Conservation (phyloP, 2,329 filamentous ascomycete species). For the Epichloe baconii region DNA sequence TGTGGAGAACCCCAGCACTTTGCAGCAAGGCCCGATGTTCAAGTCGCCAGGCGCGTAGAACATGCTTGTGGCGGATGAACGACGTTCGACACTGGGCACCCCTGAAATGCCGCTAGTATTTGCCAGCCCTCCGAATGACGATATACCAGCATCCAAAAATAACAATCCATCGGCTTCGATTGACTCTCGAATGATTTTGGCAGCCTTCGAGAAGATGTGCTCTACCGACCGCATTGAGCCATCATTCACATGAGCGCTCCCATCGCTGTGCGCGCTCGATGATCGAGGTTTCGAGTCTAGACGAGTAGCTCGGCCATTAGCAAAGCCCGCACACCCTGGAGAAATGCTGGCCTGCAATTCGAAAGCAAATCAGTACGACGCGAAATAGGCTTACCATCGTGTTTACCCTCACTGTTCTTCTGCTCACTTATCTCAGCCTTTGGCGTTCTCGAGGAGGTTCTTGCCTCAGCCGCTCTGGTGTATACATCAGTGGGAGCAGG, state of each 20-base stretch:
- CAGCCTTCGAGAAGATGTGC: conserved; percentile 29
- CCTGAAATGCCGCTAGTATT: not conserved
- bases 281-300: not conserved
- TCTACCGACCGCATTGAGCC: conserved; percentile 1
- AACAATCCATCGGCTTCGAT: conserved; percentile 26
- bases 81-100: not conserved
- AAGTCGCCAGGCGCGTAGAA: not conserved
- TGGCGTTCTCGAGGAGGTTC: not conserved
- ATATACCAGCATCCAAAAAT: conserved; percentile 22
- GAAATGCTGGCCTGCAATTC: not conserved
- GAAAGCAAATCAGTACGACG: conserved; percentile 1
- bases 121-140: conserved; percentile 8
- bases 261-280: not conserved
- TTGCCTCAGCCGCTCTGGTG: not conserved
- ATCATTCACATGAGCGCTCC: not conserved
- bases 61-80: conserved; percentile 2
- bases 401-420: not conserved
- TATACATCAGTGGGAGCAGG: not conserved
- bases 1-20: conserved; percentile 27
- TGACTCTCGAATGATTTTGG: conserved; percentile 28
- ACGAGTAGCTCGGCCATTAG: not conserved
- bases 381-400: not conserved
- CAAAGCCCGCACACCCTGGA: not conserved
- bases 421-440: not conserved
- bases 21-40: conserved; percentile 11